These are phyloP conservation scores for Handroanthus guayacan DNA, from an alignment of 257 asterid genomes.

Conservation along the genomic window DNA sequence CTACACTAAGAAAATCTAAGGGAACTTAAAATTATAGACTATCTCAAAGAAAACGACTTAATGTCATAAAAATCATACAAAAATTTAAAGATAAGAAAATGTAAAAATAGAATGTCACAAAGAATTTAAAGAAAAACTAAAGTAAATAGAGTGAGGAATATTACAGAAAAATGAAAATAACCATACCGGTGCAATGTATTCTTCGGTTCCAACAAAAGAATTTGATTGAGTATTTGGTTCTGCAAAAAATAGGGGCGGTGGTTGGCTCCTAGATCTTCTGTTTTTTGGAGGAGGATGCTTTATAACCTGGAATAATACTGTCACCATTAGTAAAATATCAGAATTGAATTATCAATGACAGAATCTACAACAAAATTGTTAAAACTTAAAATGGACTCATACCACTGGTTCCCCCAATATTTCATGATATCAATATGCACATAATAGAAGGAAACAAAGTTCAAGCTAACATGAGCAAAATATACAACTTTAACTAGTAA, in stretches of 20 bases:
- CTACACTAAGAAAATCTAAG: background rate
- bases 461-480: background rate
- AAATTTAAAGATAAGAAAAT: background rate
- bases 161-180: slow-evolving; percentile 17
- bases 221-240: slow-evolving; percentile 91
- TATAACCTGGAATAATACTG: slow-evolving; percentile 61
- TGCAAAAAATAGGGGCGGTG: slow-evolving; percentile 84
- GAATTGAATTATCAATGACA: slow-evolving; percentile 5
- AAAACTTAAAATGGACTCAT: background rate
- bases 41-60: slow-evolving; percentile 19
- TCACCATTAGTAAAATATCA: slow-evolving; percentile 19
- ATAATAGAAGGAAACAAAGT: background rate
- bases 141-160: slow-evolving; percentile 16
- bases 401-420: slow-evolving; percentile 6
- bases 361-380: background rate
- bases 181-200: slow-evolving; percentile 96
- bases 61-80: background rate
- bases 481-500: background rate
- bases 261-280: slow-evolving; percentile 75
- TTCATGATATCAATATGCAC: background rate
- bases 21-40: slow-evolving; percentile 1
- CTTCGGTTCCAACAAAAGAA: slow-evolving; percentile 98
- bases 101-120: background rate
- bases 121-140: slow-evolving; percentile 14
- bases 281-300: slow-evolving; percentile 67